A percentile compares a stretch with the other conserved stretches of the same genome.
phyloP scores from a whole-genome alignment of 305 asterid species.

The Fraxinus sp. region DNA sequence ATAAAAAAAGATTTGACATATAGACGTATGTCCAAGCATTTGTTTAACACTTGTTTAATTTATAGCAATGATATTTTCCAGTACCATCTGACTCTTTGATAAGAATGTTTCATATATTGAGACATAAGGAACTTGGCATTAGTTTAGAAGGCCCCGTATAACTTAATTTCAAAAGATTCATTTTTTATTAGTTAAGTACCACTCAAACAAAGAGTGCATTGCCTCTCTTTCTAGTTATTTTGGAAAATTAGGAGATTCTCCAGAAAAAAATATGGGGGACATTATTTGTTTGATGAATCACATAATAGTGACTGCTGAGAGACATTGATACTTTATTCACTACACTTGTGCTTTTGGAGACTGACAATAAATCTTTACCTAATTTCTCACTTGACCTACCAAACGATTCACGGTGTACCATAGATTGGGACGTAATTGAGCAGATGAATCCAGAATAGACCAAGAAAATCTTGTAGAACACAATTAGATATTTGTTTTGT shows the following conservation, averaged over 20 bases:
- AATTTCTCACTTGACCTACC: not conserved
- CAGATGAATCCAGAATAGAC: not conserved
- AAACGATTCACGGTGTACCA: not conserved
- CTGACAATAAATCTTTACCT: not conserved
- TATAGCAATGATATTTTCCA: not conserved
- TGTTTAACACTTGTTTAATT: not conserved
- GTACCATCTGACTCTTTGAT: not conserved
- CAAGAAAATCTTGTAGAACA: not conserved
- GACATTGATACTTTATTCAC: not conserved
- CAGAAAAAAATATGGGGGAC: not conserved
- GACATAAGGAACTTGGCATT: not conserved
- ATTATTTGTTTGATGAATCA: not conserved
- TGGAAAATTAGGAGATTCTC: not conserved
- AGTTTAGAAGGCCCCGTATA: not conserved
- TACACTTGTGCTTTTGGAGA: not conserved
- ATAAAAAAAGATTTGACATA: not conserved
- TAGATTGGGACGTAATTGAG: not conserved
- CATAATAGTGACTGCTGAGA: not conserved
- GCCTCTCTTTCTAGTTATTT: not conserved
- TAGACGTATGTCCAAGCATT: not conserved
- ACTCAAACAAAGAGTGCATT: not conserved
- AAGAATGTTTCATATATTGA: not conserved
- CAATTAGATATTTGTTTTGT: not conserved
- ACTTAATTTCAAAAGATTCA: not conserved
- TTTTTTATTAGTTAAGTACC: not conserved